A percentile compares a stretch with the other conserved stretches of the same genome.
phyloP scores from a whole-genome alignment of 1,284 basidiomycete genomes.

The Rhodotorula sp. region DNA sequence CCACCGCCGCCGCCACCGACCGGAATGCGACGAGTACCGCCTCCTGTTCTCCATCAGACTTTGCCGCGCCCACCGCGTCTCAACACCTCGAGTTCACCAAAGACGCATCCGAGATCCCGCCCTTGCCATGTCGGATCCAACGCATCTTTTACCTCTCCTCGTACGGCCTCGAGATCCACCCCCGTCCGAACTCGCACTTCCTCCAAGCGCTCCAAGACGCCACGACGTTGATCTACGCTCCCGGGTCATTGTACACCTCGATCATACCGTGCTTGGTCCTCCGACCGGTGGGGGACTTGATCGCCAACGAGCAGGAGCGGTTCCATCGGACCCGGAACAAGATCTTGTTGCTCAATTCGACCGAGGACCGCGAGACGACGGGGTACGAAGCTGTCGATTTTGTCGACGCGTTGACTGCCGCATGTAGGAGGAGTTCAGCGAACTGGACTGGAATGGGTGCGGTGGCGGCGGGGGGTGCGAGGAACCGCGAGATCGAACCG shows the following conservation, averaged over 20 bases:
- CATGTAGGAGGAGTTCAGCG: constrained; percentile 10
- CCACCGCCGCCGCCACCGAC: not conserved
- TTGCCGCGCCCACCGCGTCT: not conserved
- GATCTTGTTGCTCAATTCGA: constrained; percentile 79
- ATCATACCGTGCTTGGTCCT: constrained; percentile 89
- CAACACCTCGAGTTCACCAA: constrained; percentile 68
- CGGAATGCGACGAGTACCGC: not conserved
- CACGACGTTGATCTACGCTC: constrained; percentile 30
- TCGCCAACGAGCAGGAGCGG: constrained; percentile 53
- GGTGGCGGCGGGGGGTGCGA: not conserved
- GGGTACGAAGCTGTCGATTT: constrained; percentile 79
- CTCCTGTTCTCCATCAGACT: not conserved
- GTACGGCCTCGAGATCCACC: constrained; percentile 63
- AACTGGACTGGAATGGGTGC: not conserved
- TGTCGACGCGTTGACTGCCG: constrained; percentile 22
- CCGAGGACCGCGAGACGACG: constrained; percentile 86
- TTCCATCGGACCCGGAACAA: constrained; percentile 63
- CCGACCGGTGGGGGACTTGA: constrained; percentile 73
- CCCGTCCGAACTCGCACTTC: constrained; percentile 52
- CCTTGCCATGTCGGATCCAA: constrained; percentile 51
- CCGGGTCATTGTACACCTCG: constrained; percentile 44
- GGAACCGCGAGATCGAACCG: constrained; percentile 14
- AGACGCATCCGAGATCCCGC: constrained; percentile 53
- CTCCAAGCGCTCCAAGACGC: constrained; percentile 60
- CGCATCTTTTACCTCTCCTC: constrained; percentile 88